phyloP scores from a whole-genome alignment of 371 early-diverging fungal genomes.

The Encephalitozoon hellem region DNA sequence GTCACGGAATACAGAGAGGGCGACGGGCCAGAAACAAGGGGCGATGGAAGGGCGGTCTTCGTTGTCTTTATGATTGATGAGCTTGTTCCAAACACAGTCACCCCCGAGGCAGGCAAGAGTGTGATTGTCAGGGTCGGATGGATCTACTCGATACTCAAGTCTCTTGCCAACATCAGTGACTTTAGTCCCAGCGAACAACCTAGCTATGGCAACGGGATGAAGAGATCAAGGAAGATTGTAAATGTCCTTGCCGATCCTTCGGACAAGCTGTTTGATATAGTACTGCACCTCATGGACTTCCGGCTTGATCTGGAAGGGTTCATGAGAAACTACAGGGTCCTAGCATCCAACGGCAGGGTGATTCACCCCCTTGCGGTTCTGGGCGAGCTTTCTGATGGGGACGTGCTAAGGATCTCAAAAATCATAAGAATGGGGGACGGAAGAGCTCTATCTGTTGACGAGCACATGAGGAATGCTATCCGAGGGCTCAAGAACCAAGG shows the following conservation, averaged over 20 bases:
- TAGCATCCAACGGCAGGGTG: neutral
- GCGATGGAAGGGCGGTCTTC: neutral
- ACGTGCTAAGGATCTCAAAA: neutral
- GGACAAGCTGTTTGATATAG: neutral
- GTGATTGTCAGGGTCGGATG: neutral
- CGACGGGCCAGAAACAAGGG: neutral
- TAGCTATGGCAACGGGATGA: neutral
- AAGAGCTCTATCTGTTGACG: slow-evolving; percentile 5
- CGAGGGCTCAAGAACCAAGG: slow-evolving; percentile 70
- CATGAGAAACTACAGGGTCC: neutral
- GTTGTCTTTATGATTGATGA: neutral
- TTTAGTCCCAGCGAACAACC: neutral
- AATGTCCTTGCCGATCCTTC: no score
- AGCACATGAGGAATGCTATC: neutral
- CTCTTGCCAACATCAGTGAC: neutral
- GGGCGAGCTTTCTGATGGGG: neutral
- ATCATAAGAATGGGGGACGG: neutral
- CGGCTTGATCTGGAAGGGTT: neutral
- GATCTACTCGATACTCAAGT: neutral
- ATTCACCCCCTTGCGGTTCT: slow-evolving; percentile 20
- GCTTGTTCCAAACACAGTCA: neutral
- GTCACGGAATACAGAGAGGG: neutral
- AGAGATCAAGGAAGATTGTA: neutral
- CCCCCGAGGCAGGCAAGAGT: neutral
- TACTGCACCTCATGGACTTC: neutral